Evolutionary conservation across 2,329 filamentous ascomycete species (phyloP).

Genomic region (Cytospora chrysosperma): DNA sequence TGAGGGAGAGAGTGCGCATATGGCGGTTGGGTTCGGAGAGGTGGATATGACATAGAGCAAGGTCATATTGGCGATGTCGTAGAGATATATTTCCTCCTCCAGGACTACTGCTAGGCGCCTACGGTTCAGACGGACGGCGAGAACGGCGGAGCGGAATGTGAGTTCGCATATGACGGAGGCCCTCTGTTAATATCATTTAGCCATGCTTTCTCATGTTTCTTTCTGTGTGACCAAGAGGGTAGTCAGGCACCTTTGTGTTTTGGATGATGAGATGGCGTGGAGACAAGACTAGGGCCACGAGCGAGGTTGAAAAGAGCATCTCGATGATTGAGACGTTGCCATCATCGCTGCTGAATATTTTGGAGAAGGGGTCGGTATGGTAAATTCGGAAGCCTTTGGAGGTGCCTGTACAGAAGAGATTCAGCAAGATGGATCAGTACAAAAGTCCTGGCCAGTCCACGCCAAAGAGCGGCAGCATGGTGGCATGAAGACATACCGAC

Average conservation of each 20-base stretch:
- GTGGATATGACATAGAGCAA: slow-evolving; percentile 90
- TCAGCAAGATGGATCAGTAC: slow-evolving; percentile 12
- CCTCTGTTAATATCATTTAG: slow-evolving; percentile 42
- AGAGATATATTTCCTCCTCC: slow-evolving; percentile 95
- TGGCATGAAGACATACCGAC: slow-evolving; percentile 63
- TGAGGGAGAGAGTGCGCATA: slow-evolving; percentile 89
- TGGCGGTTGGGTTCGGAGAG: slow-evolving; percentile 86
- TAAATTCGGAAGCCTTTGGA: slow-evolving; percentile 95
- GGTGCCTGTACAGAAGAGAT: slow-evolving; percentile 59
- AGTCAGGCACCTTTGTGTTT: slow-evolving; percentile 78
- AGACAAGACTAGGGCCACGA: slow-evolving; percentile 90
- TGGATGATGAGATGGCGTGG: slow-evolving; percentile 92
- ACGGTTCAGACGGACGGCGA: slow-evolving; percentile 89
- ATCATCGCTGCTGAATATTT: slow-evolving; percentile 91
- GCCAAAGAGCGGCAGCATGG: background rate
- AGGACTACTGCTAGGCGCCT: slow-evolving; percentile 91
- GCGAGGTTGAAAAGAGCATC: slow-evolving; percentile 97
- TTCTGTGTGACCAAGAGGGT: slow-evolving; percentile 2
- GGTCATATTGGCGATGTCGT: slow-evolving; percentile 99
- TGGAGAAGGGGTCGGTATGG: slow-evolving; percentile 92
- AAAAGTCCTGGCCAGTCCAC: slow-evolving; percentile 12
- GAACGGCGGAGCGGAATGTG: slow-evolving; percentile 93
- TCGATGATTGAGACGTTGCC: slow-evolving; percentile 95
- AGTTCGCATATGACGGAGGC: slow-evolving; percentile 93
- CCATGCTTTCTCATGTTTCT: background rate